Conservation (phyloP, 164 flowering plant species). For the Euptelea pleiosperma region DNA sequence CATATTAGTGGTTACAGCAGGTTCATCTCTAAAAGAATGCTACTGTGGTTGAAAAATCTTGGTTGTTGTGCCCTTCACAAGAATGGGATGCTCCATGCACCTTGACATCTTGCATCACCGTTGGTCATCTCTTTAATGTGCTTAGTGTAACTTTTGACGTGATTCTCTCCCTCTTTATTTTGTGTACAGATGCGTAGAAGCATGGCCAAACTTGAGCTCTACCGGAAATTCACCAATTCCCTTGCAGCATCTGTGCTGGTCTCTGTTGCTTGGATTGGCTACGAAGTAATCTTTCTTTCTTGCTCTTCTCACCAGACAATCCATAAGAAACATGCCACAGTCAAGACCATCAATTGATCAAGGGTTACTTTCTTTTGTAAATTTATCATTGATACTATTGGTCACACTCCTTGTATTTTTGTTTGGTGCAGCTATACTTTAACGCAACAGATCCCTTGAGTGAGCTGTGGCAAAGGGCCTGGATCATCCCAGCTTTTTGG, state of each 20-base stretch:
- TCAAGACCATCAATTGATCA: not conserved
- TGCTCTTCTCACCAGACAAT: constrained; percentile 6
- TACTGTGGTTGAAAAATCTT: too few species aligned
- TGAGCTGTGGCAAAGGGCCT: constrained; percentile 73
- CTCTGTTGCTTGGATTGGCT: constrained; percentile 93
- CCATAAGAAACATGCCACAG: not conserved
- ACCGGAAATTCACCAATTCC: constrained; percentile 81
- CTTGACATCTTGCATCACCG: too few species aligned
- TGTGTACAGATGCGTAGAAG: constrained; percentile 58
- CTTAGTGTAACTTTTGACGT: not conserved
- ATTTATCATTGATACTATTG: too few species aligned
- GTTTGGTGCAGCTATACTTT: constrained; percentile 68
- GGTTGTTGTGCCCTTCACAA: too few species aligned
- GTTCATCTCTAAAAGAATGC: too few species aligned
- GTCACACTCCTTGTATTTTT: constrained; percentile 6
- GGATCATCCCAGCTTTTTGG: constrained; percentile 94
- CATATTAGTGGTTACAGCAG: too few species aligned
- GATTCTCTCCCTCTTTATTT: constrained; percentile 6
- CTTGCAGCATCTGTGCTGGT: constrained; percentile 83
- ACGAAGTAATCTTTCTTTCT: constrained; percentile 56
- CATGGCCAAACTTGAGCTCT: constrained; percentile 77
- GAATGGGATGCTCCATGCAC: too few species aligned
- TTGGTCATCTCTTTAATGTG: not conserved
- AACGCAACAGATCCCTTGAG: constrained; percentile 79
- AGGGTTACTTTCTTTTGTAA: too few species aligned